A percentile compares a stretch with the other conserved stretches of the same genome.
These are phyloP conservation scores for Ogataea angusta DNA, from an alignment of 805 yeast genomes.

Conservation along the genomic window DNA sequence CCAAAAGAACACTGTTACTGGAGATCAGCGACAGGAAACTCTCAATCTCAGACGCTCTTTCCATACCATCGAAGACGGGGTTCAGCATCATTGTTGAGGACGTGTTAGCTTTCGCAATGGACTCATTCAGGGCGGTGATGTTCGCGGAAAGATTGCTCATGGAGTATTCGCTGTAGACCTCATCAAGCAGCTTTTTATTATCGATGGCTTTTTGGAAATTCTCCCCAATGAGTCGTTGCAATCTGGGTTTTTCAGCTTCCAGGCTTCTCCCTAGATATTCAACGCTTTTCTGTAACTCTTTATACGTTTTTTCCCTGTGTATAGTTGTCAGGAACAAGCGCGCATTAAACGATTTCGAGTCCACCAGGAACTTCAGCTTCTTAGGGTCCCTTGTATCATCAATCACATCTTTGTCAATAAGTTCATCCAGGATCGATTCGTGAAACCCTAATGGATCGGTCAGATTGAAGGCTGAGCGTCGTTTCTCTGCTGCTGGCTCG, in stretches of 20 bases:
- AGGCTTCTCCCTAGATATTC: constrained; percentile 48
- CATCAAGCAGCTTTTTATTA: constrained; percentile 61
- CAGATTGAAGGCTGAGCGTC: constrained; percentile 4
- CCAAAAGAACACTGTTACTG: constrained; percentile 50
- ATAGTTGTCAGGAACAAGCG: constrained; percentile 51
- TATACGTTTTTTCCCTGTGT: constrained; percentile 53
- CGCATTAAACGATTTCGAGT: constrained; percentile 58
- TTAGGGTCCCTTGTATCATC: constrained; percentile 38
- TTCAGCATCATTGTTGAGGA: constrained; percentile 49
- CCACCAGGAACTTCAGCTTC: constrained; percentile 44
- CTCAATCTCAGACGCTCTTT: constrained; percentile 46
- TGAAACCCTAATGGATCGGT: constrained; percentile 57
- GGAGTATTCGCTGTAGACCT: constrained; percentile 52
- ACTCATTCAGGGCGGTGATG: constrained; percentile 30
- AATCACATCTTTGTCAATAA: constrained; percentile 39
- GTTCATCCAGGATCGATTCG: constrained; percentile 41
- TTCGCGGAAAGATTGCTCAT: constrained; percentile 23
- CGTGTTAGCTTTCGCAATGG: constrained; percentile 47
- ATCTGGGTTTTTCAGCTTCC: constrained; percentile 44
- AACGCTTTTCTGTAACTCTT: constrained; percentile 46
- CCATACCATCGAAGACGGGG: constrained; percentile 53
- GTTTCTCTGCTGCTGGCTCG: background rate
- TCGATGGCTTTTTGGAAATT: constrained; percentile 65
- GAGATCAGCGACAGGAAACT: constrained; percentile 50
- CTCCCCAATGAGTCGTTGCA: constrained; percentile 49